These are phyloP conservation scores for Sicyos edulis DNA, from an alignment of 306 rosid species.

Conservation along the genomic window DNA sequence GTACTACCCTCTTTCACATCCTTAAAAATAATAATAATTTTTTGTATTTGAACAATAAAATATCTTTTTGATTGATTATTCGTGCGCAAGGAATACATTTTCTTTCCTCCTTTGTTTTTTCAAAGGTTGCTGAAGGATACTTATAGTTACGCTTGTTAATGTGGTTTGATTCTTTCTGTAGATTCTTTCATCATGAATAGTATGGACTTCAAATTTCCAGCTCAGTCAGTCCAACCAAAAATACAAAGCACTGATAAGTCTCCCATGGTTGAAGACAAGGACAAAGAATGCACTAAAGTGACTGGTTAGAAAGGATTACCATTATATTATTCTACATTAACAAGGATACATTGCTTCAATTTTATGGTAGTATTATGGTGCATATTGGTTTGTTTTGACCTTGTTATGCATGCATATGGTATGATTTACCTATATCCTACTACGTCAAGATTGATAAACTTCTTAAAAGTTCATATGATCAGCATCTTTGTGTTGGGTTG, in stretches of 20 bases:
- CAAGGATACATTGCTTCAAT: conserved; percentile 7
- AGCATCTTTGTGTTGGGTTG: not conserved
- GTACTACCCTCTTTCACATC: not conserved
- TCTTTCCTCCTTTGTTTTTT: no score
- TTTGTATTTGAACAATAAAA: conserved; percentile 1
- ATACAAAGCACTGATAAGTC: conserved; percentile 24
- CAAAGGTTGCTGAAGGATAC: not conserved
- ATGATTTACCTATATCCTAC: not conserved
- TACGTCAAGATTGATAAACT: not conserved
- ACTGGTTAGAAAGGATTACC: conserved; percentile 30
- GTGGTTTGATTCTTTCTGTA: not conserved
- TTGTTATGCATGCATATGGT: not conserved
- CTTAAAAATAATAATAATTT: not conserved
- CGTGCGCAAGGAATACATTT: not conserved
- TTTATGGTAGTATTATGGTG: not conserved
- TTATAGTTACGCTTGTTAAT: not conserved
- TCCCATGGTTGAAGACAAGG: conserved; percentile 26
- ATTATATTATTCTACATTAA: not conserved
- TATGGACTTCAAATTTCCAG: conserved; percentile 2
- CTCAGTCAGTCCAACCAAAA: conserved; percentile 21
- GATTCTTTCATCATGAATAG: conserved; percentile 22
- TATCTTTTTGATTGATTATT: not conserved
- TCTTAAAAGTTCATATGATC: not conserved
- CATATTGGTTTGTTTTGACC: conserved; percentile 5
- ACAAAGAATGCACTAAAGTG: conserved; percentile 17